Evolutionary conservation across 164 flowering plant species (phyloP).

Genomic region (Stephania japonica): DNA sequence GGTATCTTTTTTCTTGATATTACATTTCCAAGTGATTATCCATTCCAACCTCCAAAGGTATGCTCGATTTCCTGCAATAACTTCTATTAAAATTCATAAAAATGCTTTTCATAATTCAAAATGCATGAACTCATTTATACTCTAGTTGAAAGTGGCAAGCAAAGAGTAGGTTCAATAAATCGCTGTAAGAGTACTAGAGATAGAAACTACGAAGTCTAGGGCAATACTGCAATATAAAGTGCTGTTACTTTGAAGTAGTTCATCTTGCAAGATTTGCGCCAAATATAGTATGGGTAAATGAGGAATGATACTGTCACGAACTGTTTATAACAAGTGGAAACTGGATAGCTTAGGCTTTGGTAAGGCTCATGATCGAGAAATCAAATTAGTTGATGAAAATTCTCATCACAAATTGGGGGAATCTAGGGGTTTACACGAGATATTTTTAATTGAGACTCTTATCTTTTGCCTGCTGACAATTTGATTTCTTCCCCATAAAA

Average conservation of each 20-base stretch:
- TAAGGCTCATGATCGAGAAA: no score
- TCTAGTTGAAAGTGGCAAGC: not conserved
- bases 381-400: not conserved
- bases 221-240: not conserved
- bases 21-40: constrained; percentile 79
- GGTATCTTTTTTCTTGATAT: constrained; percentile 90
- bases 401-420: not conserved
- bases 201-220: not conserved
- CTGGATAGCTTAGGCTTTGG: no score
- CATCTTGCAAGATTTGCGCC: no score
- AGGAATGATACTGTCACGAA: no score
- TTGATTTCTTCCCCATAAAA: not conserved
- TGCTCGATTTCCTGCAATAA: not conserved
- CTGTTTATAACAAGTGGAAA: no score
- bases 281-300: no score
- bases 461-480: not conserved
- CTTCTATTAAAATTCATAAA: not conserved
- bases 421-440: not conserved
- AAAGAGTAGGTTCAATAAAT: not conserved
- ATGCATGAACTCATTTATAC: not conserved
- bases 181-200: not conserved
- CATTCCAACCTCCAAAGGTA: constrained; percentile 94
- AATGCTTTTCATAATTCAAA: not conserved
- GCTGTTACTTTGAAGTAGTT: no score
- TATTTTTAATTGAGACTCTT: not conserved